Percentiles rank a stretch among this genome's conserved stretches.
Conservation (phyloP, 495 filamentous ascomycete genomes). For the Venustampulla echinocandica region DNA sequence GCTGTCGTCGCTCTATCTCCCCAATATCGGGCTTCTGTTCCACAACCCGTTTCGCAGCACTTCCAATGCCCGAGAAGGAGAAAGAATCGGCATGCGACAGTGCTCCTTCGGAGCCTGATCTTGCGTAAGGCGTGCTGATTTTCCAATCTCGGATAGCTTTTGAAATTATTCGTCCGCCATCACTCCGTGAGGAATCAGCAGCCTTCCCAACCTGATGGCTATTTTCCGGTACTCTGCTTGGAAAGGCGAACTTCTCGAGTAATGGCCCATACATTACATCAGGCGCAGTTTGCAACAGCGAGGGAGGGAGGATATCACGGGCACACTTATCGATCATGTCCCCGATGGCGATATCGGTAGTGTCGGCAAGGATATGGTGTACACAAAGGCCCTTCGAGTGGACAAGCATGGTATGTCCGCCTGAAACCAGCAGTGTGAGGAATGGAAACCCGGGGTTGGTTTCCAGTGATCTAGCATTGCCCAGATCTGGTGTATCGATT, state of each 20-base stretch:
- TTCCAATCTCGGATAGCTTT: constrained; percentile 45
- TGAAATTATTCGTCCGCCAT: constrained; percentile 22
- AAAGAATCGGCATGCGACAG: constrained; percentile 38
- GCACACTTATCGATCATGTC: constrained; percentile 80
- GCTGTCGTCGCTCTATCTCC: constrained; percentile 43
- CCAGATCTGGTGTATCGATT: constrained; percentile 26
- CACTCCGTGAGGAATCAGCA: too few relatives aligned
- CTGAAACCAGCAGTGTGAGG: constrained; percentile 81
- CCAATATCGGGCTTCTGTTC: constrained; percentile 23
- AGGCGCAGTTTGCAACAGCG: constrained; percentile 21
- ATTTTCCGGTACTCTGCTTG: constrained; percentile 37
- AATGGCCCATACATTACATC: constrained; percentile 67
- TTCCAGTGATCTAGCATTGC: background rate
- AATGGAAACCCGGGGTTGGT: constrained; percentile 59
- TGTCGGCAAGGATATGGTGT: constrained; percentile 64
- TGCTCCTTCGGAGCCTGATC: constrained; percentile 32
- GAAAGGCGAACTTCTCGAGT: constrained; percentile 74
- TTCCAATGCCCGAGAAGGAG: constrained; percentile 57
- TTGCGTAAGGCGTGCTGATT: constrained; percentile 42
- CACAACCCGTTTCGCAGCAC: constrained; percentile 41
- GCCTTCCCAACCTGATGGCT: too few relatives aligned
- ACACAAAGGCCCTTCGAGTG: constrained; percentile 54
- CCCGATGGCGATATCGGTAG: constrained; percentile 70
- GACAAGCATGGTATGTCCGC: constrained; percentile 83
- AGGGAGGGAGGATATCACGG: constrained; percentile 50